Evolutionary conservation across 169 alveolate genomes (phyloP), one percentile per base, ranked within the genome.

Genomic region (Plasmodium coatneyi): DNA sequence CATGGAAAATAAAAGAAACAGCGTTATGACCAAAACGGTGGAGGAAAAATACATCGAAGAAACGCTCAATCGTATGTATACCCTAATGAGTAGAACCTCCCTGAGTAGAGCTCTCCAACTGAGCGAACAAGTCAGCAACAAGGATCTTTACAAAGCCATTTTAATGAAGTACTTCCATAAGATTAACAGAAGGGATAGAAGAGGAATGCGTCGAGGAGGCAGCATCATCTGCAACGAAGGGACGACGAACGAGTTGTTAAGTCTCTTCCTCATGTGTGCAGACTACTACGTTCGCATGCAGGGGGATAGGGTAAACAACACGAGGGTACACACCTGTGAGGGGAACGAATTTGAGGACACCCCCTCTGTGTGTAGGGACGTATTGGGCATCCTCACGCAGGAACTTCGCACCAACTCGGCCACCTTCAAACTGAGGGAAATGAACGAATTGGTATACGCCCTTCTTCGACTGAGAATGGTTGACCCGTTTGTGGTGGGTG

Each of bases 41-140:
- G 39, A 41, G 28, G 46, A 81, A 54, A 46, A 36, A 30, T 3
- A 54, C 19, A 54, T 81, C n/a, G 52, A 28, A 7, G 89, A 81
- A 32, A 54, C 19, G 25, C 52, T 30, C 54, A 43, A 6, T 25
- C 41, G 22, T 7, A 54, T 81, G 39, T 30, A 52, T 1, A 28
- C 22, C 32, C 41, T 81, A 9, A 16, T 81, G 22, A 81, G 71
- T 28, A 34, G 41, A 56, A 81, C 70, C 54, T 7, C 80, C 22
- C n/a, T 81, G 10, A 19, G 41, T 4, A 36, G 28, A 30, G 70
- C 25, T 14, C 52, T 81, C 25, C 60, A 32, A 28, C 41, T 81
- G 36, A 19, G 25, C 25, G 78, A 81, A 81, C 60, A 81, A 43
- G 72, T 81, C 1, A 81, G 36, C 16, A 81, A 81, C n/a, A 81